These are phyloP conservation scores for Orbilia brochopaga DNA, from an alignment of 2,329 filamentous ascomycete species.

Conservation along the genomic window DNA sequence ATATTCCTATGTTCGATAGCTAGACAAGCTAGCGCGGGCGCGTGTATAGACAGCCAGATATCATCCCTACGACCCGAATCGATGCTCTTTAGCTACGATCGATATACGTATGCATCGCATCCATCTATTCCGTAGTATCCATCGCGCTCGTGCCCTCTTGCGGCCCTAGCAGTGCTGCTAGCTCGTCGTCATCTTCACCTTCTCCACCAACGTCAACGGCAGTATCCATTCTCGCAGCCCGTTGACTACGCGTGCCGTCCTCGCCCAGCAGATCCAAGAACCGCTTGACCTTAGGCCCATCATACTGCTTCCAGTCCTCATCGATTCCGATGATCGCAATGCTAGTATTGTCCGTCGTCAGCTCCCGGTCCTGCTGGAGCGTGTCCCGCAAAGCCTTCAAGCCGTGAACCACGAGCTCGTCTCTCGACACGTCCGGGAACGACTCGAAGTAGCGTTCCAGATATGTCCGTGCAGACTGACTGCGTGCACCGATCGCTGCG, in stretches of 20 bases:
- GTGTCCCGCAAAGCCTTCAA: constrained; percentile 92
- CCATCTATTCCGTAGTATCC: constrained; percentile 55
- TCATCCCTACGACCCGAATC: neutral
- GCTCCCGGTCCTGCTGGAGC: constrained; percentile 93
- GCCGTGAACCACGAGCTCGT: constrained; percentile 89
- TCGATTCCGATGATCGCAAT: constrained; percentile 77
- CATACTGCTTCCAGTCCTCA: constrained; percentile 70
- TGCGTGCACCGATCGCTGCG: constrained; percentile 92
- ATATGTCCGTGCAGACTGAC: constrained; percentile 97
- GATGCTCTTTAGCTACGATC: too few species aligned
- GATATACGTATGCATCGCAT: constrained; percentile 16
- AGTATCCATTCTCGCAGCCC: constrained; percentile 58
- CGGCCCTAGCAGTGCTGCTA: constrained; percentile 62
- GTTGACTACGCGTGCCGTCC: constrained; percentile 60
- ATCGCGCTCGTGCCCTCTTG: constrained; percentile 44
- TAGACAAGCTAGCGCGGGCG: constrained; percentile 1
- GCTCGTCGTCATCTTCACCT: constrained; percentile 57
- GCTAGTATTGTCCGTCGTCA: constrained; percentile 96
- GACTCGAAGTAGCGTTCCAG: constrained; percentile 87
- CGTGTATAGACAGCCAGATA: neutral
- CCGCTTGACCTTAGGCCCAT: constrained; percentile 82
- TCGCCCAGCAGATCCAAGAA: constrained; percentile 78
- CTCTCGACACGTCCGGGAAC: constrained; percentile 76
- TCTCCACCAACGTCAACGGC: constrained; percentile 56
- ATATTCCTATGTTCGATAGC: constrained; percentile 2